These are phyloP conservation scores for Cyanidium caldarium DNA, from an alignment of 23 red algal species.

Conservation along the genomic window DNA sequence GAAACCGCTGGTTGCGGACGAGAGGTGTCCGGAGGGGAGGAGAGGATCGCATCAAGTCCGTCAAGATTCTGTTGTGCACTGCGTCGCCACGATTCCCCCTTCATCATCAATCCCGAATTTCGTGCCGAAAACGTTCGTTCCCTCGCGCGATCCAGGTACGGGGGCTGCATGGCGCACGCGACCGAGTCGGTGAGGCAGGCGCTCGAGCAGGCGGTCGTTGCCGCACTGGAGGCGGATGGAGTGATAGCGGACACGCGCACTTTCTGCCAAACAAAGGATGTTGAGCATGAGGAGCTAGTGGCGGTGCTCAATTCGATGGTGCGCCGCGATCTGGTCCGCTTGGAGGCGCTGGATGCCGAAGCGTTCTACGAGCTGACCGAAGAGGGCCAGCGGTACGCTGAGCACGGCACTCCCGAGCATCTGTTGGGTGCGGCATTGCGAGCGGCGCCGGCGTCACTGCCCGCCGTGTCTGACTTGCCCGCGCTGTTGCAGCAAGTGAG, in stretches of 20 bases:
- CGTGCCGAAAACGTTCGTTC: too few relatives aligned
- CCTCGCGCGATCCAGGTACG: too few relatives aligned
- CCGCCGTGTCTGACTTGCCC: slow-evolving; percentile 4
- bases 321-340: slow-evolving; percentile 23
- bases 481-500: not conserved
- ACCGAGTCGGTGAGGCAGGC: too few relatives aligned
- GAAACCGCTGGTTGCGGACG: too few relatives aligned
- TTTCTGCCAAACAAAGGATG: not conserved
- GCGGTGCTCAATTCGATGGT: slow-evolving; percentile 55
- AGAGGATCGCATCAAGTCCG: too few relatives aligned
- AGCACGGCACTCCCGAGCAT: slow-evolving; percentile 50
- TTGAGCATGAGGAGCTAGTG: slow-evolving; percentile 44
- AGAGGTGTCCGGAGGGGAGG: too few relatives aligned
- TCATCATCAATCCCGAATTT: too few relatives aligned
- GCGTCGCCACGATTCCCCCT: too few relatives aligned
- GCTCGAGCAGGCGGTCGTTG: not conserved
- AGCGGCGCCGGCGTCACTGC: not conserved
- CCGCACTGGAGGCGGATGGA: not conserved
- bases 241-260: not conserved
- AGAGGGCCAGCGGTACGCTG: slow-evolving; percentile 65
- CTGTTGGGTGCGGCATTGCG: not conserved
- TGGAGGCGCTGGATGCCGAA: slow-evolving; percentile 40
- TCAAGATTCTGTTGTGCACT: too few relatives aligned
- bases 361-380: slow-evolving; percentile 34
- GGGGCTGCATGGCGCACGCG: too few relatives aligned